Base-by-base conservation (phyloP, 2,329 filamentous ascomycete species). In the Emmonsiellopsis sp. region DNA sequence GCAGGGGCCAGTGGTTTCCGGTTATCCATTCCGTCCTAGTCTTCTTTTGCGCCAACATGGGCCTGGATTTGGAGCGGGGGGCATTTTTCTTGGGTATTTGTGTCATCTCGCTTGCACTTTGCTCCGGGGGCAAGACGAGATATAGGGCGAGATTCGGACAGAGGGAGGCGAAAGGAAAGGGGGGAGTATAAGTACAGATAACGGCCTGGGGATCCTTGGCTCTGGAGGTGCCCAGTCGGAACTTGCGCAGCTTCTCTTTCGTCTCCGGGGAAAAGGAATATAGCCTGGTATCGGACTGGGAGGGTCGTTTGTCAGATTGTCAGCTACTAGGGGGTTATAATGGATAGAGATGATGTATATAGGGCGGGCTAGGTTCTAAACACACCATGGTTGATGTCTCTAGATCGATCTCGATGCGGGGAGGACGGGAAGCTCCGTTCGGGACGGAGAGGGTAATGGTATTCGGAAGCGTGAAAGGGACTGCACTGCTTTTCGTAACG, bases 251-350 rank as follows among this genome's bases (percentile, higher is more conserved):
- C 66, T 91, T 85, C 60, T 90, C 84, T 73, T 86, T 93, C 45
- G 89, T 95, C 73, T 93, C 88, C 59, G 84, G 81, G 34, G 90
- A 94, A 81, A 97, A 95, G 55, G 87, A 88, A 75, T 95, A 97
- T 58, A 97, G 80, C 62, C 90, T 81, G 57, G 89, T 84, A 77
- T 96, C 91, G 66, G 91, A 94, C 63, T 84, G 69, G 72, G 77
- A 60, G 32, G 21, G 34, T 43, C 33, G 31, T 45, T n/a, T 14
- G 31, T 17, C 40, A n/a, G 9, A 17, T 47, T 46, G 32, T 39
- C 37, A 48, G 33, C 14, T 37, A 8, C 27, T 42, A 13, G 32
- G 21, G 21, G 0, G 21, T 27, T 27, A 27, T 27, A n/a, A n/a
- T n/a, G n/a, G n/a, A 27, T 27, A 27, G 21, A 5, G 21, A 27